Evolutionary conservation across 495 filamentous ascomycete species (phyloP).

Genomic region (Durotheca rogersii): DNA sequence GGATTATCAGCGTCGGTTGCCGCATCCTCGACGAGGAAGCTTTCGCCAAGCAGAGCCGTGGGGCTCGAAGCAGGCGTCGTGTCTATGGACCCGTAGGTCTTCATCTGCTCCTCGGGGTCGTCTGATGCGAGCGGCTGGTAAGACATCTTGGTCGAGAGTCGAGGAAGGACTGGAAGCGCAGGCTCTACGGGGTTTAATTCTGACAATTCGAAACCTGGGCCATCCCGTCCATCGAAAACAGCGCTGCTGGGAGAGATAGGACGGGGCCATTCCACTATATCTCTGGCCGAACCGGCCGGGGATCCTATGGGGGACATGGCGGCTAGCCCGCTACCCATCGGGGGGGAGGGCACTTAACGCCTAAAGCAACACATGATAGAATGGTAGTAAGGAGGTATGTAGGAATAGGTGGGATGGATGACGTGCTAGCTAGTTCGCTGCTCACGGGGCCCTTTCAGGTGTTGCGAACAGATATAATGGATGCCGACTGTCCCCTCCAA

Average conservation of each 20-base stretch:
- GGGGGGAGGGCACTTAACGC: constrained; percentile 13
- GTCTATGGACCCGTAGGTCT: constrained; percentile 25
- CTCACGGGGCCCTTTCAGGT: constrained; percentile 20
- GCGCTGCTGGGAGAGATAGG: constrained; percentile 14
- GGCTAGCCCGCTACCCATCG: constrained; percentile 2
- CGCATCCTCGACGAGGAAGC: constrained; percentile 15
- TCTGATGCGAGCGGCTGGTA: constrained; percentile 26
- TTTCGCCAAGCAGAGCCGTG: constrained; percentile 18
- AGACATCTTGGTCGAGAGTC: constrained; percentile 29
- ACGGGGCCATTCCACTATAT: constrained; percentile 2
- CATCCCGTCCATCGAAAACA: background rate
- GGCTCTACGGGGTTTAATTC: constrained; percentile 12
- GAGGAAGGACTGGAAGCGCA: constrained; percentile 1
- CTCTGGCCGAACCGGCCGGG: constrained; percentile 4
- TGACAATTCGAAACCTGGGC: constrained; percentile 18
- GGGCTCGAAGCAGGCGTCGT: constrained; percentile 13
- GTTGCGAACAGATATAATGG: constrained; percentile 8
- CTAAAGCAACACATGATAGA: constrained; percentile 7
- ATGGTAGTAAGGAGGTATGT: constrained; percentile 20
- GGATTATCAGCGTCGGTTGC: constrained; percentile 35
- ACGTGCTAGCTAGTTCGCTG: constrained; percentile 23
- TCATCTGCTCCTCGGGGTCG: constrained; percentile 24
- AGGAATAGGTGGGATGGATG: constrained; percentile 32
- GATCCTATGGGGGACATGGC: constrained; percentile 15
- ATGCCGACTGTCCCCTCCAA: constrained; percentile 8